Evolutionary conservation across 768 basidiomycete genomes (phyloP).

Genomic region (Boletales sp.): DNA sequence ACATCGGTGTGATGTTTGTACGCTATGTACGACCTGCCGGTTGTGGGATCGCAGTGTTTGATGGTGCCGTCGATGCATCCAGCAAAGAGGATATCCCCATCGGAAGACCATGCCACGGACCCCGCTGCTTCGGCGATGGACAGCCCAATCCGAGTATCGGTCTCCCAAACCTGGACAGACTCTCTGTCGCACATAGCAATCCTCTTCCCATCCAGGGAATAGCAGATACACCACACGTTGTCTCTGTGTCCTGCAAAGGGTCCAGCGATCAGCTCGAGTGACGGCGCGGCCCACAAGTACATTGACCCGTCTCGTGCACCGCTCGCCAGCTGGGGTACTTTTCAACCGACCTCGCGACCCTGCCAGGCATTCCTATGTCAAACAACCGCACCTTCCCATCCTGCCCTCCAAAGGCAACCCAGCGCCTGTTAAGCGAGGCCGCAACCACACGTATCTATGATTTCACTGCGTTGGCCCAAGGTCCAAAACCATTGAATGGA

Average conservation of each 20-base stretch:
- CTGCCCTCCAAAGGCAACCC: conserved; percentile 16
- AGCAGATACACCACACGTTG: conserved; percentile 14
- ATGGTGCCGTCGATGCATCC: conserved; percentile 17
- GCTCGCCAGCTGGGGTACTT: conserved; percentile 11
- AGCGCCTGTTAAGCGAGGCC: conserved; percentile 5
- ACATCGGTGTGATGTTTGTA: conserved; percentile 16
- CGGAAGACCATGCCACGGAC: conserved; percentile 21
- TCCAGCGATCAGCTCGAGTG: conserved; percentile 4
- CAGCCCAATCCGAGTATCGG: background rate
- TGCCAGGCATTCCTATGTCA: background rate
- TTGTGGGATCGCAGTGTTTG: conserved; percentile 8
- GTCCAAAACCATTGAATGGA: conserved; percentile 14
- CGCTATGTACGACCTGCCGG: background rate
- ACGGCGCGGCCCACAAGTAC: conserved; percentile 12
- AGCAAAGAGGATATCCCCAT: conserved; percentile 11
- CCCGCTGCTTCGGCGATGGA: conserved; percentile 10
- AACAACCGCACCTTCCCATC: conserved; percentile 14
- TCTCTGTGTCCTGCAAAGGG: conserved; percentile 10
- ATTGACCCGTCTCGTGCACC: conserved; percentile 17
- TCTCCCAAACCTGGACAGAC: conserved; percentile 16
- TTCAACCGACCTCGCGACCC: background rate
- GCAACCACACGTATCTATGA: conserved; percentile 7
- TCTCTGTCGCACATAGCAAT: conserved; percentile 20
- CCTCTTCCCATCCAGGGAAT: conserved; percentile 15
- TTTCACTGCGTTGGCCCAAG: background rate